A percentile compares a stretch with the other conserved stretches of the same genome.
Evolutionary conservation across 495 filamentous ascomycete genomes (phyloP).

Genomic region (Letharia lupina): DNA sequence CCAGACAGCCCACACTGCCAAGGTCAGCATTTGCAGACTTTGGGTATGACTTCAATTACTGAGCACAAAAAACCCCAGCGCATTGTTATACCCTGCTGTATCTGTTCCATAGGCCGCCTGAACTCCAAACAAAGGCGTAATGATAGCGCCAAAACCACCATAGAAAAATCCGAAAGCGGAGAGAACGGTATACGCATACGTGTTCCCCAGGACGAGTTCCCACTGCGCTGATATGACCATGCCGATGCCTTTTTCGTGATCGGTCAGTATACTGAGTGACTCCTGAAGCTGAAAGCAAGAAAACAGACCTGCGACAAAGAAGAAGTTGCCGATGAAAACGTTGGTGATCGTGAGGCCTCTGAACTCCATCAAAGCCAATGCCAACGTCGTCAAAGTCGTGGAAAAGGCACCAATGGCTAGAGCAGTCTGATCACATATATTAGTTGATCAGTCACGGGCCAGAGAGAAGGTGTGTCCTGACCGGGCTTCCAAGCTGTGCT

Average conservation of each 20-base stretch:
- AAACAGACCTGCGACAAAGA: slow-evolving; percentile 32
- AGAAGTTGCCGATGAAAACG: slow-evolving; percentile 45
- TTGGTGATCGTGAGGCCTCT: slow-evolving; percentile 38
- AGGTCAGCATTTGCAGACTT: neutral
- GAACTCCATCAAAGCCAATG: slow-evolving; percentile 43
- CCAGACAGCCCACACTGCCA: slow-evolving; percentile 39
- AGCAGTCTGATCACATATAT: slow-evolving; percentile 29
- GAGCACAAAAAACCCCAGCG: slow-evolving; percentile 39
- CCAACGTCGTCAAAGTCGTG: slow-evolving; percentile 43
- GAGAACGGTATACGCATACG: slow-evolving; percentile 44
- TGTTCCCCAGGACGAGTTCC: slow-evolving; percentile 43
- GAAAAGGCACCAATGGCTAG: slow-evolving; percentile 44
- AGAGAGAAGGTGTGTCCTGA: slow-evolving; percentile 3
- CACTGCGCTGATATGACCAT: slow-evolving; percentile 45
- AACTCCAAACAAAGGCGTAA: slow-evolving; percentile 38
- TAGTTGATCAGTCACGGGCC: neutral
- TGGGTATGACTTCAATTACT: slow-evolving; percentile 4
- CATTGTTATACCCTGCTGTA: slow-evolving; percentile 38
- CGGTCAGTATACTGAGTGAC: neutral
- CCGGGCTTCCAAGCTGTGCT: slow-evolving; percentile 29
- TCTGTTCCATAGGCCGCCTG: slow-evolving; percentile 33
- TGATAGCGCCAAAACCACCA: slow-evolving; percentile 34
- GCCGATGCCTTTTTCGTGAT: slow-evolving; percentile 30
- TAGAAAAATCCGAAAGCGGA: slow-evolving; percentile 45
- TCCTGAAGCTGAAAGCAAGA: neutral